Percentiles rank a stretch among this genome's conserved stretches.
Evolutionary conservation across 148 eudicot genomes (phyloP).

Genomic region (Vaccinium myrtillus): DNA sequence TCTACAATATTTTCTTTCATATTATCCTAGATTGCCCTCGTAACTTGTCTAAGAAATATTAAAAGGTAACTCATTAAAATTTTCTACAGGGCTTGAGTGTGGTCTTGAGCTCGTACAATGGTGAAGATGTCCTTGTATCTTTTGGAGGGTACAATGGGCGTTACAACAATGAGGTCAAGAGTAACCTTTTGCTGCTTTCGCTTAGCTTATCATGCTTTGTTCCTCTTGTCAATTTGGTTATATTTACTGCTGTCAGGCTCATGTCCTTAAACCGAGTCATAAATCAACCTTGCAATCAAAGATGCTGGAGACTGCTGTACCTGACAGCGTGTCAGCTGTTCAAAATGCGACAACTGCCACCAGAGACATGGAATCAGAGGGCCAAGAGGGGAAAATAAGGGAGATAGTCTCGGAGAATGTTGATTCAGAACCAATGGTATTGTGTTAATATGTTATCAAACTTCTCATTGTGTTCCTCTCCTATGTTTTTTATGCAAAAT

Average conservation of each 20-base stretch:
- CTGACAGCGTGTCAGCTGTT: slow-evolving; percentile 77
- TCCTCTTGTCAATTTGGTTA: slow-evolving; percentile 19
- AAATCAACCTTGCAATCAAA: slow-evolving; percentile 76
- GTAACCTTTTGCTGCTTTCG: not conserved
- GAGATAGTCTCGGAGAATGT: slow-evolving; percentile 73
- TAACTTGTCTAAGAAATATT: not conserved
- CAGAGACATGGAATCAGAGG: slow-evolving; percentile 72
- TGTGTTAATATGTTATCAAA: not conserved
- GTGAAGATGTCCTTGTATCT: slow-evolving; percentile 76
- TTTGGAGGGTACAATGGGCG: slow-evolving; percentile 99
- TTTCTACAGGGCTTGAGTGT: slow-evolving; percentile 79
- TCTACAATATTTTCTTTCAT: not conserved
- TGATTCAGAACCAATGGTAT: slow-evolving; percentile 50
- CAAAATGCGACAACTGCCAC: slow-evolving; percentile 70
- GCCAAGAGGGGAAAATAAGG: slow-evolving; percentile 75
- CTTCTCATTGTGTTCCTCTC: not conserved
- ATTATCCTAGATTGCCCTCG: not conserved
- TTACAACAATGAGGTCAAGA: slow-evolving; percentile 85
- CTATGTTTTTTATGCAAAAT: not conserved
- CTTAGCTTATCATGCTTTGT: slow-evolving; percentile 6
- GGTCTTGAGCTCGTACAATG: slow-evolving; percentile 75
- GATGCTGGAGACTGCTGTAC: slow-evolving; percentile 54
- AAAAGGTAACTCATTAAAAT: not conserved
- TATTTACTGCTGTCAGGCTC: slow-evolving; percentile 48
- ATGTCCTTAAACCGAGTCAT: slow-evolving; percentile 93